Evolutionary conservation across 2,329 filamentous ascomycete genomes (phyloP).

Genomic region (Neoascochyta sp.): DNA sequence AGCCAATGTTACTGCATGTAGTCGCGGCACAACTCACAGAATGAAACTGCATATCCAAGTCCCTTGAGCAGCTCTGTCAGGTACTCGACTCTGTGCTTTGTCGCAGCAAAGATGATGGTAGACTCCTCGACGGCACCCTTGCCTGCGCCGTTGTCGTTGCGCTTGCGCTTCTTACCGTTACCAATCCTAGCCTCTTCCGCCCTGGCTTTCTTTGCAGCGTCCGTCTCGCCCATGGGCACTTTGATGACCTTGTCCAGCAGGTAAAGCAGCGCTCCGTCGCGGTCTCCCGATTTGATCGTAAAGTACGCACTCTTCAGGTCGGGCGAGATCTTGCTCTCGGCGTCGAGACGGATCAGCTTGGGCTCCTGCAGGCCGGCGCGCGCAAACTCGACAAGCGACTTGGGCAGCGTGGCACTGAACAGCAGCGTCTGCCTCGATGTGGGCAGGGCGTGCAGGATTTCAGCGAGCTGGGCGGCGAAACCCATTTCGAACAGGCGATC

Average conservation of each 20-base stretch:
- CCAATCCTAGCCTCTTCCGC: constrained; percentile 45
- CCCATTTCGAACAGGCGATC: constrained; percentile 98
- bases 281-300: constrained; percentile 84
- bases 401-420: constrained; percentile 92
- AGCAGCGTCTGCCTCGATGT: constrained; percentile 81
- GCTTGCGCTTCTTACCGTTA: constrained; percentile 70
- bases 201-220: constrained; percentile 47
- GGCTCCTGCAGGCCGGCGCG: constrained; percentile 90
- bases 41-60: constrained; percentile 84
- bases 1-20: constrained; percentile 1
- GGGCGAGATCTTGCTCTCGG: constrained; percentile 92
- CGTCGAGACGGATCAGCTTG: constrained; percentile 82
- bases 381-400: constrained; percentile 92
- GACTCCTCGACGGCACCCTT: constrained; percentile 83
- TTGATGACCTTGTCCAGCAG: constrained; percentile 89
- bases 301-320: constrained; percentile 97
- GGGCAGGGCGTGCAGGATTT: constrained; percentile 87
- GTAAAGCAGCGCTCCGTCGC: constrained; percentile 87
- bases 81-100: constrained; percentile 97
- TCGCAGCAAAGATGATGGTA: constrained; percentile 90
- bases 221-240: constrained; percentile 68
- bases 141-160: constrained; percentile 52
- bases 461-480: constrained; percentile 86
- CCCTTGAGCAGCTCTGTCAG: constrained; percentile 73
- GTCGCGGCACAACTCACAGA: constrained; percentile 41